Base-by-base conservation (phyloP, 2,329 filamentous ascomycete genomes). In the Penicillium freii region DNA sequence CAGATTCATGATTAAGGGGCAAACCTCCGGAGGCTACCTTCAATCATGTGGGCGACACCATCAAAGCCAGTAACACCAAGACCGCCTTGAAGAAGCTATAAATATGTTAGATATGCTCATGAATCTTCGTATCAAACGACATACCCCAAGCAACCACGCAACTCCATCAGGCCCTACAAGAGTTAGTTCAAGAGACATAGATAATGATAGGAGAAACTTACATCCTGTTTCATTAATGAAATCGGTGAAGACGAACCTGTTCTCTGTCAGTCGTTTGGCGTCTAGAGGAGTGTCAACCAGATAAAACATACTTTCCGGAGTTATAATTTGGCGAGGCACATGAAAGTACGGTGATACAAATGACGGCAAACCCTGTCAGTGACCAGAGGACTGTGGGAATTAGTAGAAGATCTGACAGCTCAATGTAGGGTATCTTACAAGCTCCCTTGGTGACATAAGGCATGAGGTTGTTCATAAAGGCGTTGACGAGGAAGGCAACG, bases 161-260 rank as follows among this genome's bases (percentile, higher is more conserved):
- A 89, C 69, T 0, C 87, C 87, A 71, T 89, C 84, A 0, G 87
- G 87, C 87, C 71, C 70, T 71, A 23, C 13, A 33, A 27, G 8
- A 23, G 52, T 70, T 38, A 70, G 67, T 40, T 23, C 5, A 38
- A 21, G 15, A 33, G 19, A 5, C 4, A 21, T 10, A 15, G 21
- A 36, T n/a, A 23, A 34, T 11, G 17, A 6, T 36, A 17, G 10
- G 8, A 1, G 1, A 33, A 39, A 63, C 69, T 45, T 70, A 72
- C 87, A 90, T 42, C 85, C 86, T 9, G 84, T 85, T 46, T 82
- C 71, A 62, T 91, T 91, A 69, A 88, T 82, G 66, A 91, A 90
- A 1, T 83, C 73, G 5, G 81, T 78, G 61, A 88, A 90, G 11
- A 90, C 73, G 54, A 75, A 74, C 29, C 72, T 74, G 51, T 33